A percentile compares a stretch with the other conserved stretches of the same genome.
phyloP scores from a whole-genome alignment of 768 basidiomycete genomes.

The Rhodotorula kratochvilovae region DNA sequence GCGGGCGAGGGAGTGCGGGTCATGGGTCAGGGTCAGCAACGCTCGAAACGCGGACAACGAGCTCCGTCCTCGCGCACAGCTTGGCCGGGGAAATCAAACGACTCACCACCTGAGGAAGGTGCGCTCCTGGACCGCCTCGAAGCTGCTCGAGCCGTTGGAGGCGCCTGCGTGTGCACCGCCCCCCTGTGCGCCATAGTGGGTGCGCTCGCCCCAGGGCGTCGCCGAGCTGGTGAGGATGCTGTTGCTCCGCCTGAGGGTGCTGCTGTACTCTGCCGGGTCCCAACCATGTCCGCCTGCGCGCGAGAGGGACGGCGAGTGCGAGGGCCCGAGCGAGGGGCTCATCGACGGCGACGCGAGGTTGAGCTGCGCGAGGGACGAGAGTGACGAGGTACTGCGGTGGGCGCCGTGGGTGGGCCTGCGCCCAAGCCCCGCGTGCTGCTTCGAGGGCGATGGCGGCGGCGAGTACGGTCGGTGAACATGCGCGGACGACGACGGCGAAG shows the following conservation, averaged over 20 bases:
- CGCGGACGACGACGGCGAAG: background rate
- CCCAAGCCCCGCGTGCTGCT: background rate
- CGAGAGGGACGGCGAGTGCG: background rate
- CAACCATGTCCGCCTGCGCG: background rate
- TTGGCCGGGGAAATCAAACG: background rate
- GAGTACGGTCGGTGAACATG: slow-evolving; percentile 1
- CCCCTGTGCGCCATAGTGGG: background rate
- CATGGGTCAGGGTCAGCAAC: too few relatives aligned
- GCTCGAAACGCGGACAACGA: too few relatives aligned
- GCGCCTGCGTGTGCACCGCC: background rate
- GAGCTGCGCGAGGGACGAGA: slow-evolving; percentile 26
- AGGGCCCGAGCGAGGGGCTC: background rate
- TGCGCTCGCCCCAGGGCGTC: slow-evolving; percentile 7
- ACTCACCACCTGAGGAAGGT: slow-evolving; percentile 87
- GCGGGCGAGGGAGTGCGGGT: background rate
- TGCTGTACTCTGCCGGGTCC: background rate
- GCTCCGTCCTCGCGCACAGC: too few relatives aligned
- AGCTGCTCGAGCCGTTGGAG: background rate
- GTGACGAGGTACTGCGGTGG: slow-evolving; percentile 7
- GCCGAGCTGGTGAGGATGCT: slow-evolving; percentile 2
- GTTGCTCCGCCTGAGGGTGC: slow-evolving; percentile 1
- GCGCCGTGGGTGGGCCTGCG: background rate
- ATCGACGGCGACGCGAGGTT: background rate
- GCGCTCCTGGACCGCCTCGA: slow-evolving; percentile 60
- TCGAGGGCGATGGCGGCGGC: background rate